Evolutionary conservation across 108 stramenopile genomes (phyloP).

Genomic region (Discostella stelligeroides): DNA sequence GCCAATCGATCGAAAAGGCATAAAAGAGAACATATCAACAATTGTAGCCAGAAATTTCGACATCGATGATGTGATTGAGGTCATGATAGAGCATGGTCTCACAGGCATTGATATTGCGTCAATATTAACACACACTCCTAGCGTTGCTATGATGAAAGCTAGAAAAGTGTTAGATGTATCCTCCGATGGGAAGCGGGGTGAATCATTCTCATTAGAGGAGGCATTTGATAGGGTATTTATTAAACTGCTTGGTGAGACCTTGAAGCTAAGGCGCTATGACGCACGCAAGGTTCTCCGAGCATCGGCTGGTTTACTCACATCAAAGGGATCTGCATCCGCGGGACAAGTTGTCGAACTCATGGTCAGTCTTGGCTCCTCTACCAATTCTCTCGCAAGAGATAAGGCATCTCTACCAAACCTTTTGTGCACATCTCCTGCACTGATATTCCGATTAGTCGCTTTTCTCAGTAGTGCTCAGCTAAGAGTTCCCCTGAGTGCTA

Average conservation of each 20-base stretch:
- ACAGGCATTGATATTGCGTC: constrained; percentile 68
- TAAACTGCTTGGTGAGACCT: constrained; percentile 47
- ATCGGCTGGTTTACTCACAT: constrained; percentile 68
- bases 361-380: constrained; percentile 65
- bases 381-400: constrained; percentile 65
- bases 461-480: constrained; percentile 70
- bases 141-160: constrained; percentile 70
- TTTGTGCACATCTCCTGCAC: constrained; percentile 69
- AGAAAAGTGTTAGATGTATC: constrained; percentile 12
- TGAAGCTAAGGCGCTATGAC: constrained; percentile 70
- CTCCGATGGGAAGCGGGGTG: constrained; percentile 22
- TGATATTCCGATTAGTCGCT: constrained; percentile 72
- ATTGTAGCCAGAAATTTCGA: constrained; percentile 36
- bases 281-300: constrained; percentile 66
- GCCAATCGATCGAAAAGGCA: constrained; percentile 22
- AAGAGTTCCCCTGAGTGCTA: constrained; percentile 57
- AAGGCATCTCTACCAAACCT: constrained; percentile 62
- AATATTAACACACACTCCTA: constrained; percentile 72
- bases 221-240: constrained; percentile 57
- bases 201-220: constrained; percentile 52
- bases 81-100: constrained; percentile 65
- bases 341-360: constrained; percentile 64
- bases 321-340: constrained; percentile 65
- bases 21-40: too few relatives aligned
- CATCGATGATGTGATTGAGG: constrained; percentile 53